Conservation (phyloP, 352 stramenopile species). For the Pythium phragmiticola region DNA sequence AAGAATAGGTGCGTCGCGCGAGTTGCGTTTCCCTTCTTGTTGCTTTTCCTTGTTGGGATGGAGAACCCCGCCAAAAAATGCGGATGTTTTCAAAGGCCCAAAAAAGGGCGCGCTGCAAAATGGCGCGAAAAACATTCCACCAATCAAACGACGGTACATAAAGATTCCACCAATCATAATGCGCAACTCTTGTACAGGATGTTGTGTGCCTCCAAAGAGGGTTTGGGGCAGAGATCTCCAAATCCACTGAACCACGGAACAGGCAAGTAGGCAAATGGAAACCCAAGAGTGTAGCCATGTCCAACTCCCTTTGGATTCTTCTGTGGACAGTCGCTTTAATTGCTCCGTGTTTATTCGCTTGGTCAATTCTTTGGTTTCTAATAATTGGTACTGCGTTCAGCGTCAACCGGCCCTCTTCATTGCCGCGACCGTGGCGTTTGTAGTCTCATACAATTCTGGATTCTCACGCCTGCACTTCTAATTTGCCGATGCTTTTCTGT, state of each 20-base stretch:
- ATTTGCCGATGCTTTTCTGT: not conserved
- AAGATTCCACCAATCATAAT: slow-evolving; percentile 28
- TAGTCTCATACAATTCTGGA: not conserved
- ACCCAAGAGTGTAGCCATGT: too few relatives aligned
- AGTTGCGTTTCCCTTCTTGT: not conserved
- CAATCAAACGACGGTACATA: slow-evolving; percentile 15
- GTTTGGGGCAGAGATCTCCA: not conserved
- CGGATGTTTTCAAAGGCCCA: slow-evolving; percentile 17
- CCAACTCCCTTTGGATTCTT: too few relatives aligned
- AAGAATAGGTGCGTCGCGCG: not conserved
- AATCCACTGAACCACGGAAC: not conserved
- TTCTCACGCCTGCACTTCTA: not conserved
- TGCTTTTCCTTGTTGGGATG: not conserved
- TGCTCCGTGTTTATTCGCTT: too few relatives aligned
- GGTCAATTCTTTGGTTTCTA: too few relatives aligned
- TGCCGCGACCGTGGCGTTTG: not conserved
- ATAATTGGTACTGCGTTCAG: too few relatives aligned
- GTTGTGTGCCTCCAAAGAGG: not conserved
- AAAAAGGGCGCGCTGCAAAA: slow-evolving; percentile 26
- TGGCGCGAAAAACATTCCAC: slow-evolving; percentile 24
- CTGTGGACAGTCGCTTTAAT: too few relatives aligned
- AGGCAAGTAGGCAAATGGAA: too few relatives aligned
- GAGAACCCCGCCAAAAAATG: slow-evolving; percentile 3
- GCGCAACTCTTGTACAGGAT: not conserved
- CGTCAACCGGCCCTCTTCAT: too few relatives aligned